phyloP scores from a whole-genome alignment of 768 basidiomycete genomes.

The Lentinus tigrinus region DNA sequence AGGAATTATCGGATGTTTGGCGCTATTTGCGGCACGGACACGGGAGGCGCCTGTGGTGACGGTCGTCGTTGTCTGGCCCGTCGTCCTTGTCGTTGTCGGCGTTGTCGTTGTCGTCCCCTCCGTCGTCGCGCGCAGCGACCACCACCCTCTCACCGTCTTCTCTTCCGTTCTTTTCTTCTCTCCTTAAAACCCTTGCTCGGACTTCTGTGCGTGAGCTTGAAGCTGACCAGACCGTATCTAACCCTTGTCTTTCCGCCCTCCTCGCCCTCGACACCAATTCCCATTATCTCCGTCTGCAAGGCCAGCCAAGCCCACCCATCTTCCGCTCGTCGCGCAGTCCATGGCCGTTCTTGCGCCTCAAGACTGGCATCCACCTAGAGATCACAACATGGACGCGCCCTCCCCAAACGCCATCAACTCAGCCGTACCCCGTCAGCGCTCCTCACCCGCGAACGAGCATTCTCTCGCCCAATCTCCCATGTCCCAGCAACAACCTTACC shows the following conservation, averaged over 20 bases:
- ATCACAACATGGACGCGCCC: slow-evolving; percentile 60
- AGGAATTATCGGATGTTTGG: slow-evolving; percentile 14
- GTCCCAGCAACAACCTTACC: slow-evolving; percentile 46
- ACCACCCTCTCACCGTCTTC: slow-evolving; percentile 1
- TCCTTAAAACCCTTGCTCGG: slow-evolving; percentile 25
- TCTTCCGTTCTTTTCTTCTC: slow-evolving; percentile 20
- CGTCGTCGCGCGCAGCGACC: slow-evolving; percentile 17
- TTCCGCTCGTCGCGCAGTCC: slow-evolving; percentile 30
- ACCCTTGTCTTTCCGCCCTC: slow-evolving; percentile 14
- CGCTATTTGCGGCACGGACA: slow-evolving; percentile 15
- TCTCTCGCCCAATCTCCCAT: slow-evolving; percentile 31
- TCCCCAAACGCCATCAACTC: slow-evolving; percentile 36
- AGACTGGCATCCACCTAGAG: slow-evolving; percentile 72
- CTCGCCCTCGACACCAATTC: background rate
- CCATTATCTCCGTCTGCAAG: slow-evolving; percentile 1
- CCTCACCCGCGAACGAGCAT: slow-evolving; percentile 59
- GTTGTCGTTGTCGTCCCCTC: slow-evolving; percentile 22
- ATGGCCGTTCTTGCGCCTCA: slow-evolving; percentile 80
- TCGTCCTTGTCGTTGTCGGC: slow-evolving; percentile 18
- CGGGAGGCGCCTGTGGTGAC: slow-evolving; percentile 6
- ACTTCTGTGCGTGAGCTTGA: slow-evolving; percentile 21
- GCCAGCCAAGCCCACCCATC: slow-evolving; percentile 12
- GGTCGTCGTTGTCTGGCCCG: background rate
- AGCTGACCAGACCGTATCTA: slow-evolving; percentile 20
- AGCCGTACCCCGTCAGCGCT: slow-evolving; percentile 51